phyloP scores from a whole-genome alignment of 169 alveolate genomes.

The Eimeria necatrix region DNA sequence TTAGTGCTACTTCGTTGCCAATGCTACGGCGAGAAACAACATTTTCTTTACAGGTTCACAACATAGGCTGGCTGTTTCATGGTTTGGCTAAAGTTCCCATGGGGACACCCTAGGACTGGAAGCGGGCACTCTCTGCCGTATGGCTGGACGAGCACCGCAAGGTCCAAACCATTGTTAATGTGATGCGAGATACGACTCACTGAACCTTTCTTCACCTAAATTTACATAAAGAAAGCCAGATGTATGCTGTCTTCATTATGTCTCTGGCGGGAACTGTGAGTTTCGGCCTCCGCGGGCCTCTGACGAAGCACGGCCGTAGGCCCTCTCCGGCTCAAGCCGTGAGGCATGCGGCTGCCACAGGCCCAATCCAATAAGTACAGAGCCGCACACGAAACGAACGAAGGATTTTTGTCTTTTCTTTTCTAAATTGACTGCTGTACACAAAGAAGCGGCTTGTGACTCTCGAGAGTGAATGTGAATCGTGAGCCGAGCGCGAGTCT shows the following conservation, averaged over 20 bases:
- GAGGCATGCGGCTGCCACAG: conserved; percentile 49
- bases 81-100: too few species aligned
- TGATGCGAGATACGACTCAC: not conserved
- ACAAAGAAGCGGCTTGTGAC: not conserved
- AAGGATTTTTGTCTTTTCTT: not conserved
- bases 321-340: conserved; percentile 53
- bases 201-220: not conserved
- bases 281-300: not conserved
- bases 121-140: not conserved
- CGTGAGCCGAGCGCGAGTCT: conserved; percentile 27
- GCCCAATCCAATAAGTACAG: not conserved
- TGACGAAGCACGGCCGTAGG: conserved; percentile 16
- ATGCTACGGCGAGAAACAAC: too few species aligned
- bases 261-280: not conserved
- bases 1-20: too few species aligned
- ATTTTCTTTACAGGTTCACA: too few species aligned
- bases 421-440: not conserved
- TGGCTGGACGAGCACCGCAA: conserved; percentile 34
- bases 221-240: conserved; percentile 4
- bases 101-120: too few species aligned
- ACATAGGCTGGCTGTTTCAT: too few species aligned
- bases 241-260: not conserved
- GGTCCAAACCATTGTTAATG: not conserved
- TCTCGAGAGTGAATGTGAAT: not conserved
- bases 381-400: not conserved